These are phyloP conservation scores for Podaxis mareebaensis DNA, from an alignment of 768 basidiomycete genomes.

Conservation along the genomic window DNA sequence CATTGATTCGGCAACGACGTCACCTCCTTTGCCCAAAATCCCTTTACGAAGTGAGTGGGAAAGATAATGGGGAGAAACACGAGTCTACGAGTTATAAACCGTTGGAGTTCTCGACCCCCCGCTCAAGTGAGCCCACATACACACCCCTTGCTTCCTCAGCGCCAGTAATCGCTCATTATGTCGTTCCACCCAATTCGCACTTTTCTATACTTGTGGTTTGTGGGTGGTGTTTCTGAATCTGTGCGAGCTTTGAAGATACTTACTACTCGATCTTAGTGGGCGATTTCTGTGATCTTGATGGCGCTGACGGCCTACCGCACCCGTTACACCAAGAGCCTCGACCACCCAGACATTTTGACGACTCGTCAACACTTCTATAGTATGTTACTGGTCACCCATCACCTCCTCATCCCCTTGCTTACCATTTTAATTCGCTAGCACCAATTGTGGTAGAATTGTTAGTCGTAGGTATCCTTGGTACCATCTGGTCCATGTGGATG, in stretches of 20 bases:
- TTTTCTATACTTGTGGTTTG: slow-evolving; percentile 22
- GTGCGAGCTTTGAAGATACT: neutral
- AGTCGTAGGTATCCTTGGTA: slow-evolving; percentile 48
- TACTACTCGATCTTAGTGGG: slow-evolving; percentile 30
- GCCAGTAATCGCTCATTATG: slow-evolving; percentile 8
- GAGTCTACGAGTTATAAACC: neutral
- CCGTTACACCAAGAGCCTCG: slow-evolving; percentile 59
- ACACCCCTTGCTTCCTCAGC: neutral
- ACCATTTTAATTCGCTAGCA: slow-evolving; percentile 34
- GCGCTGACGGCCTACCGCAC: slow-evolving; percentile 55
- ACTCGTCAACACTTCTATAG: slow-evolving; percentile 57
- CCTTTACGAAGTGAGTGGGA: neutral
- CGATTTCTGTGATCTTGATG: slow-evolving; percentile 37
- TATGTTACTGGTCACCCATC: slow-evolving; percentile 24
- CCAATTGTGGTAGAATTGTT: slow-evolving; percentile 63
- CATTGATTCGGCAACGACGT: slow-evolving; percentile 6
- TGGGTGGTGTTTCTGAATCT: slow-evolving; percentile 11
- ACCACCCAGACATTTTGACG: slow-evolving; percentile 53
- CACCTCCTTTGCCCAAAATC: neutral
- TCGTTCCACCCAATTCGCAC: slow-evolving; percentile 15
- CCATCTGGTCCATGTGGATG: slow-evolving; percentile 55
- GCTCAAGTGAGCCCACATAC: neutral
- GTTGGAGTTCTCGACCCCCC: neutral
- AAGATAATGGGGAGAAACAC: slow-evolving; percentile 1
- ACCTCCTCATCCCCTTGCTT: neutral